Evolutionary conservation across 83 land plant species (phyloP), one percentile per base, ranked within the genome.

Genomic region (Diphasiastrum complanatum): DNA sequence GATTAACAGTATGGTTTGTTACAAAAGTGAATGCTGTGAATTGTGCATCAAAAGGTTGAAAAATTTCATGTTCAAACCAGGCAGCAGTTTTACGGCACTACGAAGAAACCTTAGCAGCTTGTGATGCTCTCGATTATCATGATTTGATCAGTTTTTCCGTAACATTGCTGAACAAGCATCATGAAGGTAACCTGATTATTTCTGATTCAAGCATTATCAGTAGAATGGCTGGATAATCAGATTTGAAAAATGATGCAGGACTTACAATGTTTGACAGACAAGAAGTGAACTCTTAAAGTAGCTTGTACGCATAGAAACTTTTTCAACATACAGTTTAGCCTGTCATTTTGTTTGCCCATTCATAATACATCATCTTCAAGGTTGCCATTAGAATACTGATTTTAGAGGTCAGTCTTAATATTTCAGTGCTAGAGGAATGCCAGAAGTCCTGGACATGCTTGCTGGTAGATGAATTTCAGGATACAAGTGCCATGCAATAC

Each of bases 41-140:
- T n/a, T n/a, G n/a, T n/a, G n/a, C n/a, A n/a, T n/a, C n/a, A n/a
- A n/a, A n/a, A n/a, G n/a, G n/a, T n/a, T n/a, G n/a, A n/a, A n/a
- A n/a, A n/a, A n/a, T n/a, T n/a, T n/a, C n/a, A n/a, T n/a, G n/a
- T n/a, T n/a, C n/a, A n/a, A 41, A 41, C 18, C 89, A 92, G 98
- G 96, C 86, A 36, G 43, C 75, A 51, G 71, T 92, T 81, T 71
- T 92, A 60, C 51, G 73, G 45, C 77, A 88, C 62, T 92, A 92
- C 61, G 72, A 78, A 71, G 81, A 73, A 48, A 88, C 78, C 10
- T 79, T 92, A 59, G 78, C 51, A 51, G 67, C 98, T 31, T 92
- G 98, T 61, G 83, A 92, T 81, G 95, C 98, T 58, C 73, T 92
- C 50, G 98, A 92, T 61, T 92, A 92, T 63, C 90, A 87, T 66